A percentile compares a stretch with the other conserved stretches of the same genome.
These are phyloP conservation scores for Septoria linicola DNA, from an alignment of 2,329 filamentous ascomycete species.

Conservation along the genomic window DNA sequence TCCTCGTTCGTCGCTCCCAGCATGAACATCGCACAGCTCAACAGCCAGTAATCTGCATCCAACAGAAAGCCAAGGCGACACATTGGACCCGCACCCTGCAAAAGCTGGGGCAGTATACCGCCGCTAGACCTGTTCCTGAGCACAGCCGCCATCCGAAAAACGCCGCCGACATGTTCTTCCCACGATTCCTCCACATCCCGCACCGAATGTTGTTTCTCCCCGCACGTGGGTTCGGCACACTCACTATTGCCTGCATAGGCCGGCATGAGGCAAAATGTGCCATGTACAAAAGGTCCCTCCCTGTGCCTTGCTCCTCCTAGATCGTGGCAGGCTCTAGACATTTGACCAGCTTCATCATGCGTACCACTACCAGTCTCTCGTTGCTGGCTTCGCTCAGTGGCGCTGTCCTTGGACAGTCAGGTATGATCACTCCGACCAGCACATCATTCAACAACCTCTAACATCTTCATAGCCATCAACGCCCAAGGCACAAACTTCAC, in stretches of 20 bases:
- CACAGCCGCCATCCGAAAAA: background rate
- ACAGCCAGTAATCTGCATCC: no score
- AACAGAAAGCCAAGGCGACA: no score
- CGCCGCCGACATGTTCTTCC: conserved; percentile 3
- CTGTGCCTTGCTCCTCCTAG: background rate
- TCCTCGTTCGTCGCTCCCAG: no score
- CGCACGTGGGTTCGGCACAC: background rate
- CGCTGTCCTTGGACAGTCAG: conserved; percentile 8
- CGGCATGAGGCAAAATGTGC: background rate
- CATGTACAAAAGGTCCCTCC: background rate
- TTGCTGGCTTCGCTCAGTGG: conserved; percentile 10
- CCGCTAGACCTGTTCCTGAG: background rate
- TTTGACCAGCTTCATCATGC: conserved; percentile 4
- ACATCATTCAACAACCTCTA: background rate
- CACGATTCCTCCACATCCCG: conserved; percentile 14
- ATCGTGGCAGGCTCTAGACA: background rate
- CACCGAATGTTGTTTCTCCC: background rate
- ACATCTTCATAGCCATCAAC: conserved; percentile 46
- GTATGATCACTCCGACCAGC: background rate
- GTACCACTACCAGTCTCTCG: conserved; percentile 3
- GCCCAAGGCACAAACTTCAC: conserved; percentile 58
- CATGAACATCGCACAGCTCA: no score
- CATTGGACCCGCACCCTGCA: no score
- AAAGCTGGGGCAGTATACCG: no score
- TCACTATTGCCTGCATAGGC: background rate